phyloP scores from a whole-genome alignment of 768 basidiomycete genomes.

The Naematelia aurantialba region DNA sequence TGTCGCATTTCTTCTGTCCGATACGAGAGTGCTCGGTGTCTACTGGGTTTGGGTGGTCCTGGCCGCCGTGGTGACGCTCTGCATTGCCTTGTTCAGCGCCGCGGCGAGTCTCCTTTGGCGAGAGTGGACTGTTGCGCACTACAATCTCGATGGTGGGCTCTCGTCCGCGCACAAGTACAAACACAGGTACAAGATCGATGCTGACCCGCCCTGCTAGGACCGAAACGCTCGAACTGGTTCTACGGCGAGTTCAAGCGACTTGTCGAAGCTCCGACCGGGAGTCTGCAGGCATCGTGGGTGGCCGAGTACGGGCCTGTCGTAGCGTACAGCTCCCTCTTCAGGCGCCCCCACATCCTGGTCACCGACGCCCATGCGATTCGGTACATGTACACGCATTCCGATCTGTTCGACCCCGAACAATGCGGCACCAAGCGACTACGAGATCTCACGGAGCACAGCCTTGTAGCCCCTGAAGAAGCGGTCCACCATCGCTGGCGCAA shows the following conservation, averaged over 20 bases:
- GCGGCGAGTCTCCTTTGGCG: not conserved
- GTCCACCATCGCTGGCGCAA: not conserved
- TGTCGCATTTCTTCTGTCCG: not conserved
- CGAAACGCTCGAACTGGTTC: no score
- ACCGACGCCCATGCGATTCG: not conserved
- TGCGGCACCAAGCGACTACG: not conserved
- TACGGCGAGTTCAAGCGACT: not conserved
- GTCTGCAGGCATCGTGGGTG: not conserved
- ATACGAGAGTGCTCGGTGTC: not conserved
- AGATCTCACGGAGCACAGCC: not conserved
- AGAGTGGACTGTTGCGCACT: not conserved
- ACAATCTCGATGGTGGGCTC: not conserved
- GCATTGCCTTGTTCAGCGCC: not conserved
- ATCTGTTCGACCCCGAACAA: not conserved
- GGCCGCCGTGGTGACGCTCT: not conserved
- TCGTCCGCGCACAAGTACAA: no score
- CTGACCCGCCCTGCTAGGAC: no score
- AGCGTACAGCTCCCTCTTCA: not conserved
- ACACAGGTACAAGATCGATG: no score
- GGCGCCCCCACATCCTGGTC: constrained; percentile 1
- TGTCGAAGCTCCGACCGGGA: not conserved
- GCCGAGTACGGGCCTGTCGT: not conserved
- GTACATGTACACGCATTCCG: constrained; percentile 1
- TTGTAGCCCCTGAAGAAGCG: not conserved
- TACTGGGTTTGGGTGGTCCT: not conserved